Percentiles rank a stretch among this genome's conserved stretches.
phyloP scores from a whole-genome alignment of 805 yeast genomes.

The Saccharomyces paradoxus region DNA sequence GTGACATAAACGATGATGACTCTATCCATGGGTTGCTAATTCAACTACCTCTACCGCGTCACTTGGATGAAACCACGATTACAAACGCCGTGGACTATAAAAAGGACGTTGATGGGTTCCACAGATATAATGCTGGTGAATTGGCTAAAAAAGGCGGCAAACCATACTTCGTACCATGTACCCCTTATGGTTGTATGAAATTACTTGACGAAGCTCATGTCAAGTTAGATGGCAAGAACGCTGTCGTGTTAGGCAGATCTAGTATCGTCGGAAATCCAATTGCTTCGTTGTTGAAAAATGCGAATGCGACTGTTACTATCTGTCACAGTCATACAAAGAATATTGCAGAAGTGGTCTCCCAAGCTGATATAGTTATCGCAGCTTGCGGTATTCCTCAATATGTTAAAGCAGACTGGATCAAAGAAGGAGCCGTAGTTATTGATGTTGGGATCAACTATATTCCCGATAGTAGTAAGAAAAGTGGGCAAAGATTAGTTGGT shows the following conservation, averaged over 20 bases:
- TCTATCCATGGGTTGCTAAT: slow-evolving; percentile 65
- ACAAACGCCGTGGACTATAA: slow-evolving; percentile 57
- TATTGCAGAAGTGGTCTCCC: slow-evolving; percentile 41
- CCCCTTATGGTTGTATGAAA: slow-evolving; percentile 73
- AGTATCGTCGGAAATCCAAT: slow-evolving; percentile 83
- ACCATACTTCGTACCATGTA: slow-evolving; percentile 71
- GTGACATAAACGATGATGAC: slow-evolving; percentile 48
- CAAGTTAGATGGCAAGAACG: slow-evolving; percentile 53
- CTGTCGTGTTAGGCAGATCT: slow-evolving; percentile 80
- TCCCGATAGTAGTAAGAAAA: slow-evolving; percentile 62
- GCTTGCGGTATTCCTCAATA: slow-evolving; percentile 85
- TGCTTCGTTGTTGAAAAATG: slow-evolving; percentile 58
- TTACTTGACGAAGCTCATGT: slow-evolving; percentile 52
- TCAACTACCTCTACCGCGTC: slow-evolving; percentile 70
- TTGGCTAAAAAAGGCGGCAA: slow-evolving; percentile 63
- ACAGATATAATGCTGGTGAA: slow-evolving; percentile 70
- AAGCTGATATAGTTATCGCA: slow-evolving; percentile 74
- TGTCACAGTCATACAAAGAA: slow-evolving; percentile 61
- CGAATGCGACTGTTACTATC: slow-evolving; percentile 68
- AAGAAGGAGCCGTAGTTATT: slow-evolving; percentile 73
- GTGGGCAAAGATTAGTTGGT: slow-evolving; percentile 84
- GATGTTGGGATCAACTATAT: slow-evolving; percentile 94
- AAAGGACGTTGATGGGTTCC: slow-evolving; percentile 82
- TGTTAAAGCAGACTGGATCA: slow-evolving; percentile 82
- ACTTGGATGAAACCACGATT: slow-evolving; percentile 56